Base-by-base conservation (phyloP, 257 asterid species). In the Fraxinus pennsylvanica region DNA sequence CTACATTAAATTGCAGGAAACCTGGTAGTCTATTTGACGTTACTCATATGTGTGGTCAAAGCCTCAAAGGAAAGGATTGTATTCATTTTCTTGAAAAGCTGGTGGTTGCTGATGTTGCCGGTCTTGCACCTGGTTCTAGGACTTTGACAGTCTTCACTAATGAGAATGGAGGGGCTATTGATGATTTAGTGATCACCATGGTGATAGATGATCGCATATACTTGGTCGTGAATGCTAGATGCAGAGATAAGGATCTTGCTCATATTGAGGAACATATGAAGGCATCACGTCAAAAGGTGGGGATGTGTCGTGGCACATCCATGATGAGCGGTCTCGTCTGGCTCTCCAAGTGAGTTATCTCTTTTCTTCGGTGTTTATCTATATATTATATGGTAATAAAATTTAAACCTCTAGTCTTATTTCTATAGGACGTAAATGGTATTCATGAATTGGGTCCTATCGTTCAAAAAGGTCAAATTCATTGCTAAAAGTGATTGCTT, bases 231-330 rank as follows among this genome's bases (percentile, higher is more conserved):
- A 96, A 96, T 87, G 98, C 99, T 10, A 97, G 99, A 54, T 96
- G 99, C 82, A 90, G 98, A 77, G 99, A 93, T 76, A 96, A 96
- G 81, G 99, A 96, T 86, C 96, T 93, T 83, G 96, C 99, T 13
- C 99, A 93, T 86, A 96, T 96, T 74, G 99, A 96, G 86, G 96
- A 86, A 80, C 99, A 96, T 82, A 93, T 96, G 99, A 96, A 92
- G 81, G 88, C 96, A 8, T 96, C 84, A 90, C 85, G 30, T 84
- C 97, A 21, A 92, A 92, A 82, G 99, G 99, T 72, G 99, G 97
- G 12, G 95, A 90, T 79, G 98, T 96, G 76, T 92, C 97, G 29
- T 96, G 98, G 99, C 98, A 96, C 83, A 96, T 96, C 79, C 99
- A 96, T 57, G 99, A 96, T 27, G 99, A 93, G 74, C 82, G 97